A percentile compares a stretch with the other conserved stretches of the same genome.
Conservation (phyloP, 306 rosid genomes). For the Medicago lupulina region DNA sequence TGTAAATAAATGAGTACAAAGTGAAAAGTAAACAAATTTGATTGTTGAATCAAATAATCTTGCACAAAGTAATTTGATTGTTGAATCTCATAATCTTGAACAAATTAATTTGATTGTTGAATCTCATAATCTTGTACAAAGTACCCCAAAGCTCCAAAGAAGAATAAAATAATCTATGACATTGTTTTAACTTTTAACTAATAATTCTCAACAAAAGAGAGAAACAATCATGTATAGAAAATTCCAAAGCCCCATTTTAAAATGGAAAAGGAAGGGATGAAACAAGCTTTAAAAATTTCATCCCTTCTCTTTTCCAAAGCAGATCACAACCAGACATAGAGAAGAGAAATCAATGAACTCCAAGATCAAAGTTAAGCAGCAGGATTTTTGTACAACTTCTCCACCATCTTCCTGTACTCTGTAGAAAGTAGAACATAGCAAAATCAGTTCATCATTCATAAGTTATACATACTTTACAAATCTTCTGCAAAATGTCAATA, state of each 20-base stretch:
- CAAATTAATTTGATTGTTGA: background rate
- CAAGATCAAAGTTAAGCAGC: constrained; percentile 47
- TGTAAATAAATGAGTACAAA: background rate
- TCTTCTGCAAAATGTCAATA: background rate
- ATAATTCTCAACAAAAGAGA: constrained; percentile 4
- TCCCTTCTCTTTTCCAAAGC: constrained; percentile 22
- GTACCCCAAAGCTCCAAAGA: background rate
- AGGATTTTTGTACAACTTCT: constrained; percentile 77
- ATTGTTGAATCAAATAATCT: background rate
- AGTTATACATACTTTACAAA: background rate
- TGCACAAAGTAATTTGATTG: background rate
- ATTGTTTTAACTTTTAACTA: background rate
- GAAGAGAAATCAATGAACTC: constrained; percentile 1
- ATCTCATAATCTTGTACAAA: constrained; percentile 4
- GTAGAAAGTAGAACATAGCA: constrained; percentile 39
- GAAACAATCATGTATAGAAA: constrained; percentile 10
- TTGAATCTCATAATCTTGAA: background rate
- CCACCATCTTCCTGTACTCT: constrained; percentile 96
- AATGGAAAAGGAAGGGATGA: constrained; percentile 15
- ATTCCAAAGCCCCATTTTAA: constrained; percentile 35
- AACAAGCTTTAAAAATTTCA: constrained; percentile 17
- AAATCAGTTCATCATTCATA: constrained; percentile 6
- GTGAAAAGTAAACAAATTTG: background rate
- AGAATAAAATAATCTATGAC: background rate
- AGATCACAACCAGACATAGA: constrained; percentile 1